phyloP scores from a whole-genome alignment of 2,329 filamentous ascomycete genomes.

The Aspergillus versicolor region DNA sequence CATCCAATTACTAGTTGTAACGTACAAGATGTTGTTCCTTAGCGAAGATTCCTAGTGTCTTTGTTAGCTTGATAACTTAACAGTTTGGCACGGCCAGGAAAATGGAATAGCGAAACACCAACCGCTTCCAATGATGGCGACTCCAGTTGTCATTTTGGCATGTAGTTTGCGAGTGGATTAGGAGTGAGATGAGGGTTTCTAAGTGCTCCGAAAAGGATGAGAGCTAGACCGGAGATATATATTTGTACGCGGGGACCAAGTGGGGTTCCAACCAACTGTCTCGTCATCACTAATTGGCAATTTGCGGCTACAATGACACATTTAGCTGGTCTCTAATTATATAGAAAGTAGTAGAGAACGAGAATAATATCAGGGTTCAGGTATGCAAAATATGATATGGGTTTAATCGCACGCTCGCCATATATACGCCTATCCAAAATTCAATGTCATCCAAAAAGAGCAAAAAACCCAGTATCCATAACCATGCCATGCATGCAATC shows the following conservation, averaged over 20 bases:
- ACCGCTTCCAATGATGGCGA: constrained; percentile 57
- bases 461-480: neutral
- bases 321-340: too few relatives aligned
- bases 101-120: constrained; percentile 6
- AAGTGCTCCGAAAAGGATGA: neutral
- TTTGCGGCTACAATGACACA: too few relatives aligned
- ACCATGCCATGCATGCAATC: constrained; percentile 15
- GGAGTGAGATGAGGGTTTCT: neutral
- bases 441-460: neutral
- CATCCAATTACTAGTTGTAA: neutral
- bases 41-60: constrained; percentile 52
- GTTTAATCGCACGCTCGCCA: neutral
- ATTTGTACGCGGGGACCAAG: neutral
- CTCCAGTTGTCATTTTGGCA: constrained; percentile 40
- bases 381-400: neutral
- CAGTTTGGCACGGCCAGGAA: neutral
- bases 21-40: constrained; percentile 55
- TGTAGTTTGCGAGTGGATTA: neutral
- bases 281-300: neutral
- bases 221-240: neutral
- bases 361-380: too few relatives aligned
- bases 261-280: neutral
- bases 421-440: neutral
- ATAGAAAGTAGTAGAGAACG: too few relatives aligned
- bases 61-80: neutral